phyloP scores from a whole-genome alignment of 345 rosid genomes.

The Eucalyptus pauciflora region DNA sequence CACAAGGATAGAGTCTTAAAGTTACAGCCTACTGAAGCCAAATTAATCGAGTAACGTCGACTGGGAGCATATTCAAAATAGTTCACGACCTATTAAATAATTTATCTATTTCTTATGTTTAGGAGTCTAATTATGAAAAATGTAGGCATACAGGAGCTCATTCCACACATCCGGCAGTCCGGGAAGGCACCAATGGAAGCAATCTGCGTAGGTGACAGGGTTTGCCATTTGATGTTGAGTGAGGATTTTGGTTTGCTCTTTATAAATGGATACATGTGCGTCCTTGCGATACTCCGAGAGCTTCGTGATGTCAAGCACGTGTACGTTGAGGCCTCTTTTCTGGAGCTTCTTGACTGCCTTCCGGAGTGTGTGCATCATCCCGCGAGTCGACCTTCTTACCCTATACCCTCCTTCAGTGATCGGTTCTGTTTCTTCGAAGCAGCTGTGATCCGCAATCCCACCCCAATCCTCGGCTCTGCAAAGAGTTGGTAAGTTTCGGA shows the following conservation, averaged over 20 bases:
- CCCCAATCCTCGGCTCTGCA: conserved; percentile 77
- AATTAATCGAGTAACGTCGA: background rate
- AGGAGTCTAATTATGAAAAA: background rate
- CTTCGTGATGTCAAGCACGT: conserved; percentile 67
- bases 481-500: background rate
- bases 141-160: conserved; percentile 56
- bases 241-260: conserved; percentile 51
- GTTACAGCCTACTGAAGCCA: background rate
- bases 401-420: conserved; percentile 30
- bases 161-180: conserved; percentile 97
- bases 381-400: conserved; percentile 34
- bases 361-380: conserved; percentile 44
- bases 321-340: conserved; percentile 33
- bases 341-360: conserved; percentile 19
- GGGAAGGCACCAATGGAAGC: conserved; percentile 93
- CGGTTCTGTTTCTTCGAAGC: conserved; percentile 48
- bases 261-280: conserved; percentile 54
- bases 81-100: background rate
- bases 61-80: background rate
- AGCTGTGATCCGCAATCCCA: conserved; percentile 29
- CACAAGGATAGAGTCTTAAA: background rate
- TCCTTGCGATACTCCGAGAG: conserved; percentile 78
- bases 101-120: background rate
- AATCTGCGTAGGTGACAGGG: conserved; percentile 69
- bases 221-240: conserved; percentile 30